Evolutionary conservation across 345 rosid species (phyloP).

Genomic region (Diplotaxis tenuifolia): DNA sequence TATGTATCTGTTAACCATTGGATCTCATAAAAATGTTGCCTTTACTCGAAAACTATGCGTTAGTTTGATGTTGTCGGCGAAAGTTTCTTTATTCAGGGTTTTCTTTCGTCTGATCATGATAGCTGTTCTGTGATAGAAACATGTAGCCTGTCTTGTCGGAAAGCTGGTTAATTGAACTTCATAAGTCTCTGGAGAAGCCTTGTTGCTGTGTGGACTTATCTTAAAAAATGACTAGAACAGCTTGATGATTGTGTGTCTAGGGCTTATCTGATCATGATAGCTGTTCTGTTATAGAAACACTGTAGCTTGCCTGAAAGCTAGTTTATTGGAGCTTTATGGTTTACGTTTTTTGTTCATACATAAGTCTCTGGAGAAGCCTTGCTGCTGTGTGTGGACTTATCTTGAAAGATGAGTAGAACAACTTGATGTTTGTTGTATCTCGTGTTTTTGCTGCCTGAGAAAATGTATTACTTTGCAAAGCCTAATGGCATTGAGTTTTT

Average conservation of each 20-base stretch:
- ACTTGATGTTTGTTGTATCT: conserved; percentile 2
- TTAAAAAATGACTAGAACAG: no score
- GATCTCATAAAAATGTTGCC: background rate
- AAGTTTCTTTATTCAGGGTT: background rate
- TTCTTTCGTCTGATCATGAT: background rate
- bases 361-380: background rate
- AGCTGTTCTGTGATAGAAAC: background rate
- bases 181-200: background rate
- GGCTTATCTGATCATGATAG: background rate
- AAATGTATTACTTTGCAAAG: background rate
- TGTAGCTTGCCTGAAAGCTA: no score
- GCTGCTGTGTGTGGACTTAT: background rate
- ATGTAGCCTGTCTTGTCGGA: background rate
- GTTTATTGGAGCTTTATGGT: background rate
- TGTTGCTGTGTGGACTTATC: background rate
- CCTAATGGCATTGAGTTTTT: background rate
- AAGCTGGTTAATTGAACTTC: background rate
- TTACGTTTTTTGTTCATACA: background rate
- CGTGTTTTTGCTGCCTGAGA: background rate
- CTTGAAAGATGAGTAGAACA: background rate
- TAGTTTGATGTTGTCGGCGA: background rate
- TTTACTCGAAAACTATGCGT: background rate
- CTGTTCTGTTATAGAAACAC: no score
- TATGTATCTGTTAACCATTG: conserved; percentile 23
- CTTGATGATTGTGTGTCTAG: conserved; percentile 5